phyloP scores from a whole-genome alignment of 805 yeast genomes.

The Hanseniaspora taiwanica region DNA sequence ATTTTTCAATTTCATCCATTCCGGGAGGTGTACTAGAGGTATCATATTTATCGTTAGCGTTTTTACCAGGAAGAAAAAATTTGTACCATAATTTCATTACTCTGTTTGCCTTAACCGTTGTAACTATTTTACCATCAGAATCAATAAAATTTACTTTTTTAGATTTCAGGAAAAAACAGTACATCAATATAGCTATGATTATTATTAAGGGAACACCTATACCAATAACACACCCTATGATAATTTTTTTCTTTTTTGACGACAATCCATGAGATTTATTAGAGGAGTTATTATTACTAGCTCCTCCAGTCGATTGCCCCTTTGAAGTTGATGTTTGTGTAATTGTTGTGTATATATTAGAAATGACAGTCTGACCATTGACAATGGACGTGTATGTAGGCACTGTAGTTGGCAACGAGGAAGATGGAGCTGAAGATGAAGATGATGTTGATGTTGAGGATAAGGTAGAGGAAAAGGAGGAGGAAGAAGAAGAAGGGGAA shows the following conservation, averaged over 20 bases:
- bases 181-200: conserved; percentile 13
- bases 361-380: conserved; percentile 22
- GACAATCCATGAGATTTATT: conserved; percentile 33
- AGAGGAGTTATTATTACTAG: too few species aligned
- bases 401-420: too few species aligned
- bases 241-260: conserved; percentile 35
- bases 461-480: conserved; percentile 9
- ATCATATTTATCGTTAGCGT: conserved; percentile 11
- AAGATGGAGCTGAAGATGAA: neutral
- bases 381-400: conserved; percentile 18
- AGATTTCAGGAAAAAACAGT: conserved; percentile 19
- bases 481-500: conserved; percentile 10
- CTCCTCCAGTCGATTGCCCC: conserved; percentile 4
- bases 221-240: conserved; percentile 61
- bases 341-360: conserved; percentile 21
- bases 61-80: conserved; percentile 18
- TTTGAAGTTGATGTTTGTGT: conserved; percentile 19
- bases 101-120: conserved; percentile 21
- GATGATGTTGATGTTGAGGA: neutral
- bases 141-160: conserved; percentile 23
- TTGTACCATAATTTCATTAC: conserved; percentile 19
- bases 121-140: conserved; percentile 26
- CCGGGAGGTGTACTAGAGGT: conserved; percentile 17
- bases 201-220: conserved; percentile 48
- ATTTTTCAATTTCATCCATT: conserved; percentile 7